Evolutionary conservation across 2,329 filamentous ascomycete species (phyloP).

Genomic region (Tolypocladium sp.): DNA sequence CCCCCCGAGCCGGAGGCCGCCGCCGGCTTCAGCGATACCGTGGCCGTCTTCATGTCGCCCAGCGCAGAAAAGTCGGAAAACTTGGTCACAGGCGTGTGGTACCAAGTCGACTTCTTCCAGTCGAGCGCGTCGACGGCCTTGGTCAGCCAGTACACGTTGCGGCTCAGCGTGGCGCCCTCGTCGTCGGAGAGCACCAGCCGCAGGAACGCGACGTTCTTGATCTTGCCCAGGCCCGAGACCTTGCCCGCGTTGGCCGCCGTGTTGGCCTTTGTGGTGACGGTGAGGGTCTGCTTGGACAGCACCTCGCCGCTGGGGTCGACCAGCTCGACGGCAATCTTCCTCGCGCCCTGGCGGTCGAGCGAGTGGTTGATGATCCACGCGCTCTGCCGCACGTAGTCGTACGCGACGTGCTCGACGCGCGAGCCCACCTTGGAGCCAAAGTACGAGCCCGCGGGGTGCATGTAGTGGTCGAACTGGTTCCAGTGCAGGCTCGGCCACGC

Average conservation of each 20-base stretch:
- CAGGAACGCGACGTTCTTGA: constrained; percentile 38
- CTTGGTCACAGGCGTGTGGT: constrained; percentile 43
- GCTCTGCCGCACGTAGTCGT: constrained; percentile 36
- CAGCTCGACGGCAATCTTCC: constrained; percentile 39
- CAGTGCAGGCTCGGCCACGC: constrained; percentile 59
- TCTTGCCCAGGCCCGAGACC: constrained; percentile 13
- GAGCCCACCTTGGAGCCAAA: constrained; percentile 47
- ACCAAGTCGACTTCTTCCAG: constrained; percentile 51
- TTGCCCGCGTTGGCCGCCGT: constrained; percentile 21
- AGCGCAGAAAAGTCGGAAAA: constrained; percentile 41
- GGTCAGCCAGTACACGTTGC: constrained; percentile 53
- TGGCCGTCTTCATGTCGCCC: constrained; percentile 24
- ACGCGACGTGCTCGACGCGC: constrained; percentile 43
- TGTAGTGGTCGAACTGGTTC: constrained; percentile 56
- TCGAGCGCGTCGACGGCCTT: constrained; percentile 36
- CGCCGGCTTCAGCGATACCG: neutral
- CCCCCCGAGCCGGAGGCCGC: neutral
- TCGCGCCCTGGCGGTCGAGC: constrained; percentile 23
- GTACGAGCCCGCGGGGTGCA: constrained; percentile 47
- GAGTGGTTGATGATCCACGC: constrained; percentile 49
- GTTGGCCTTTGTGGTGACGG: constrained; percentile 32
- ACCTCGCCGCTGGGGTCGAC: constrained; percentile 36
- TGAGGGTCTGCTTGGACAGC: constrained; percentile 23
- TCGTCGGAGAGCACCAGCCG: constrained; percentile 34
- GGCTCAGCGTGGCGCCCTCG: constrained; percentile 28